phyloP scores from a whole-genome alignment of 2,329 filamentous ascomycete species.

The Pseudogymnoascus sp. region DNA sequence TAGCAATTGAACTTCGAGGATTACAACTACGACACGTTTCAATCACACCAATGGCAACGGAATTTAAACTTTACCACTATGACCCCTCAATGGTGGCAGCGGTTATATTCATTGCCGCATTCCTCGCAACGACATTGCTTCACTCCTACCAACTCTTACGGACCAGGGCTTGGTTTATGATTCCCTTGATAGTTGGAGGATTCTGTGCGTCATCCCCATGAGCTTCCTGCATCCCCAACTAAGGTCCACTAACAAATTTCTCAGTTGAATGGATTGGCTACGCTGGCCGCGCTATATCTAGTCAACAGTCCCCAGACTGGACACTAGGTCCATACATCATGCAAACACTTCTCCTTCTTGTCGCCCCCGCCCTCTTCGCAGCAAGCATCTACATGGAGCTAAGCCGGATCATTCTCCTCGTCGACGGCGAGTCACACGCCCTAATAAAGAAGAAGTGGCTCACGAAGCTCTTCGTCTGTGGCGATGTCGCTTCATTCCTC shows the following conservation, averaged over 20 bases:
- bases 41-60: background rate
- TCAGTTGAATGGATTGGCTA: conserved; percentile 35
- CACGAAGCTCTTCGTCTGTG: conserved; percentile 40
- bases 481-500: conserved; percentile 39
- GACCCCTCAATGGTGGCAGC: conserved; percentile 13
- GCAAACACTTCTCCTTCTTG: conserved; percentile 30
- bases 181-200: conserved; percentile 26
- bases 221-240: background rate
- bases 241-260: background rate
- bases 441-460: conserved; percentile 35
- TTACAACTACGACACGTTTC: background rate
- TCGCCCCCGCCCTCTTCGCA: conserved; percentile 34
- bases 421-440: conserved; percentile 32
- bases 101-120: conserved; percentile 14
- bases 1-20: background rate
- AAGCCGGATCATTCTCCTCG: conserved; percentile 30
- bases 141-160: conserved; percentile 16
- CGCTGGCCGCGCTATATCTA: conserved; percentile 20
- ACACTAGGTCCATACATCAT: conserved; percentile 27
- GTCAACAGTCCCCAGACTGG: conserved; percentile 18
- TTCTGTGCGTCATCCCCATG: conserved; percentile 21
- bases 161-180: conserved; percentile 23
- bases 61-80: conserved; percentile 10
- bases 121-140: conserved; percentile 10
- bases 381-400: conserved; percentile 36